Conservation (phyloP, 2,329 filamentous ascomycete species). For the Aurifilum marmelostoma region DNA sequence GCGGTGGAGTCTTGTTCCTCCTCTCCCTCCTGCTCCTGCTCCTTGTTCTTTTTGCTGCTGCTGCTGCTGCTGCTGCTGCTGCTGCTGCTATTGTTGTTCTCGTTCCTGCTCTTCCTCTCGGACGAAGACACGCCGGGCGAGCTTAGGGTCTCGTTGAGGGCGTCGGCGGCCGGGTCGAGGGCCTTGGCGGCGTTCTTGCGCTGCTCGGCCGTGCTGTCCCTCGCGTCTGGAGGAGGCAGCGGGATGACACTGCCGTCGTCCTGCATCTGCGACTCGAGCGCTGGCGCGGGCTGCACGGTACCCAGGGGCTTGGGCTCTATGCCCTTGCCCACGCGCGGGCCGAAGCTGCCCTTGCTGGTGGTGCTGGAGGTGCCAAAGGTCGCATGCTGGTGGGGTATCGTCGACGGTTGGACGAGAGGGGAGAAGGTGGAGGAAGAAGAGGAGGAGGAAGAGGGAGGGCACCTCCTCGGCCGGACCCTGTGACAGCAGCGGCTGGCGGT, state of each 20-base stretch:
- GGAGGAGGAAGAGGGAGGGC: constrained; percentile 29
- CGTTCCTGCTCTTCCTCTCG: constrained; percentile 23
- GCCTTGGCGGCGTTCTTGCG: constrained; percentile 24
- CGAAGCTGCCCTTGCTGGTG: constrained; percentile 49
- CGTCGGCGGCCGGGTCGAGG: constrained; percentile 25
- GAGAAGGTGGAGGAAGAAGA: not conserved
- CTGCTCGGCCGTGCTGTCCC: constrained; percentile 26
- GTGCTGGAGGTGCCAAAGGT: constrained; percentile 44
- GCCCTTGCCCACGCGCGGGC: constrained; percentile 62
- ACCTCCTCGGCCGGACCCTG: constrained; percentile 25
- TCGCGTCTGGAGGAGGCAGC: constrained; percentile 3
- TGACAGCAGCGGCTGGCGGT: constrained; percentile 36
- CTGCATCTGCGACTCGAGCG: constrained; percentile 28
- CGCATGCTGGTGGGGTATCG: constrained; percentile 33
- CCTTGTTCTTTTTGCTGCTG: not conserved
- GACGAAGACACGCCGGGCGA: constrained; percentile 25
- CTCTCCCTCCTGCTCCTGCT: too few species aligned
- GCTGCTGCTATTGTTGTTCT: constrained; percentile 18
- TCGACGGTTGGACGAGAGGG: constrained; percentile 32
- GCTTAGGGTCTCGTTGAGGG: constrained; percentile 25
- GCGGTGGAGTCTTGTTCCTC: too few species aligned
- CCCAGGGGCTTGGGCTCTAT: constrained; percentile 53
- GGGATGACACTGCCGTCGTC: constrained; percentile 25
- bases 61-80: constrained; percentile 19
- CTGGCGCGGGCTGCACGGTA: constrained; percentile 26